These are phyloP conservation scores for Blastomyces gilchristii DNA, from an alignment of 2,329 filamentous ascomycete genomes.

Conservation along the genomic window DNA sequence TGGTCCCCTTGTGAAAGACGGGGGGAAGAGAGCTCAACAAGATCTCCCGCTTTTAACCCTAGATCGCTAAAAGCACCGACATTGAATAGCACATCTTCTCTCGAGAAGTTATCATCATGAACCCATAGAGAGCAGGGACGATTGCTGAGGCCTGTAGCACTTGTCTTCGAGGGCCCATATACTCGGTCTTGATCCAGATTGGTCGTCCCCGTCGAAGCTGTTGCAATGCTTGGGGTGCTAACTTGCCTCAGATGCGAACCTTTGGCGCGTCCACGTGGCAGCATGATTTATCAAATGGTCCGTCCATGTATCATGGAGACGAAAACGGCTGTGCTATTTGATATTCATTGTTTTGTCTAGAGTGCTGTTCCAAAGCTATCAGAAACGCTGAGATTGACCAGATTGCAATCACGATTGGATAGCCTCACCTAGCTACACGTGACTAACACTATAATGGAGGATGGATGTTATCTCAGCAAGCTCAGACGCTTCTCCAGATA, in stretches of 20 bases:
- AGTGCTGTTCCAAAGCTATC: neutral
- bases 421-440: neutral
- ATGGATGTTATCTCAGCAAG: too few species aligned
- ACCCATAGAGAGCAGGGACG: conserved; percentile 44
- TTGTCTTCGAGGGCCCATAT: conserved; percentile 18
- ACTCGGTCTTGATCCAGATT: conserved; percentile 21
- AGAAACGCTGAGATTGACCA: neutral
- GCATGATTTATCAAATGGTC: conserved; percentile 22
- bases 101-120: conserved; percentile 63
- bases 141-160: conserved; percentile 22
- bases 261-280: conserved; percentile 30
- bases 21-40: conserved; percentile 57
- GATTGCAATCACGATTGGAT: neutral
- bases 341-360: neutral
- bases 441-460: neutral
- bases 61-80: conserved; percentile 56
- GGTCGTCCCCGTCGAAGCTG: conserved; percentile 24
- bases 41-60: conserved; percentile 53
- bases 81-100: conserved; percentile 72
- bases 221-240: conserved; percentile 32
- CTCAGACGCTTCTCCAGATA: too few species aligned
- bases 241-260: conserved; percentile 34
- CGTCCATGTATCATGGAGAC: conserved; percentile 3
- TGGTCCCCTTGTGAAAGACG: conserved; percentile 33
- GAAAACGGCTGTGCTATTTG: neutral